Evolutionary conservation across 192 early-diverging fungal genomes (phyloP).

Genomic region (Coemansia pectinata): DNA sequence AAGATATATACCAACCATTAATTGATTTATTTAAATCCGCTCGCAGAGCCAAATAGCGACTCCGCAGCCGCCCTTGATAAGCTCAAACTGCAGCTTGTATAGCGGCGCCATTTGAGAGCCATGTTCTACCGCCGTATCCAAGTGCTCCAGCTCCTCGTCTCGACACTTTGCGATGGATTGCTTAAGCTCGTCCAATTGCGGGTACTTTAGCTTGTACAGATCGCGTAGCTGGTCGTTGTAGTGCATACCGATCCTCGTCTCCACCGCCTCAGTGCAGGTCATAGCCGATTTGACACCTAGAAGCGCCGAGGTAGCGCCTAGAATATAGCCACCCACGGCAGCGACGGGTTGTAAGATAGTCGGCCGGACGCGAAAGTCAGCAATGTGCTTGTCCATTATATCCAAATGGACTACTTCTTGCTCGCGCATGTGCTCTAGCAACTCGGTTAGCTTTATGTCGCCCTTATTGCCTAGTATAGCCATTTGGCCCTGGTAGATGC

Average conservation of each 20-base stretch:
- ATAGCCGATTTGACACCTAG: slow-evolving; percentile 95
- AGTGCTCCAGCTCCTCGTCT: slow-evolving; percentile 95
- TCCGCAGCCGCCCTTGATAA: slow-evolving; percentile 86
- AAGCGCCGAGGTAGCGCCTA: slow-evolving; percentile 84
- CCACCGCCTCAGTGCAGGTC: slow-evolving; percentile 99
- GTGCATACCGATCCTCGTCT: slow-evolving; percentile 93
- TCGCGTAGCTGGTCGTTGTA: slow-evolving; percentile 96
- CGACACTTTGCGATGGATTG: slow-evolving; percentile 82
- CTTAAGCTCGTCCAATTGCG: slow-evolving; percentile 60
- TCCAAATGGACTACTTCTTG: slow-evolving; percentile 87
- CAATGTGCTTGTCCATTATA: slow-evolving; percentile 76
- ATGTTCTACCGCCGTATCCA: slow-evolving; percentile 84
- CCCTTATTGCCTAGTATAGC: slow-evolving; percentile 63
- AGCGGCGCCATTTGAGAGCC: slow-evolving; percentile 83
- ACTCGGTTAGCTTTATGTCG: slow-evolving; percentile 64
- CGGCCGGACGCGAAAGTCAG: slow-evolving; percentile 79
- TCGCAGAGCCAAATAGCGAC: slow-evolving; percentile 90
- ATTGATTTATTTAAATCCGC: slow-evolving; percentile 60
- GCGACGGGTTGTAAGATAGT: slow-evolving; percentile 83
- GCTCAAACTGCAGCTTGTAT: slow-evolving; percentile 67
- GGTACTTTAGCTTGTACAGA: slow-evolving; percentile 67
- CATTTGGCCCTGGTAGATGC: slow-evolving; percentile 95
- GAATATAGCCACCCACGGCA: slow-evolving; percentile 79
- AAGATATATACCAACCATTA: neutral
- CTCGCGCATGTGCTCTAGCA: slow-evolving; percentile 94